These are phyloP conservation scores for Betula pendula DNA, from an alignment of 306 rosid species.

Conservation along the genomic window DNA sequence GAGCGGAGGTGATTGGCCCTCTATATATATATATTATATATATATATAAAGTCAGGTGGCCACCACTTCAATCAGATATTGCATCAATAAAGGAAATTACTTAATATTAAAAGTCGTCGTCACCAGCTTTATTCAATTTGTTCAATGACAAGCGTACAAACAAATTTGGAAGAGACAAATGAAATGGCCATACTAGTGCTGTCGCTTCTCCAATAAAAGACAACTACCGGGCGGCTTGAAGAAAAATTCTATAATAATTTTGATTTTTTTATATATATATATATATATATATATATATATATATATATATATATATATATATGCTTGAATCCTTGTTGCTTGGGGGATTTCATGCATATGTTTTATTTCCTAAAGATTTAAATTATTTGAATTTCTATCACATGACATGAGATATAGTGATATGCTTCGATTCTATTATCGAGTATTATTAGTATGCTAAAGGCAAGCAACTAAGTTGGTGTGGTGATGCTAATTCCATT, in stretches of 20 bases:
- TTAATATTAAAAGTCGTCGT: not conserved
- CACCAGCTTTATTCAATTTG: not conserved
- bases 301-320: no score
- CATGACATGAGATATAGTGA: no score
- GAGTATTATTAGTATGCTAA: not conserved
- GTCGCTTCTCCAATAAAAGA: not conserved
- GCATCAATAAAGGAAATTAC: not conserved
- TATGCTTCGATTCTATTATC: no score
- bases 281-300: no score
- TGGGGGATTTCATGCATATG: no score
- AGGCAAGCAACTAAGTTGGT: not conserved
- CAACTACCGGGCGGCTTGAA: no score
- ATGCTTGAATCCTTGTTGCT: no score
- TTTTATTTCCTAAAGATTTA: no score
- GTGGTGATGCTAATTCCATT: constrained; percentile 1
- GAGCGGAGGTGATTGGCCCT: not conserved
- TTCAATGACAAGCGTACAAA: not conserved
- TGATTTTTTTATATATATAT: no score
- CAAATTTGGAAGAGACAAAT: not conserved
- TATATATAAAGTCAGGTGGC: not conserved
- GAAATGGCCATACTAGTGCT: not conserved
- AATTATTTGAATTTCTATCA: no score
- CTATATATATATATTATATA: no score
- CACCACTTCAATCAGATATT: not conserved
- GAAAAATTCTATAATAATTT: no score